Evolutionary conservation across 2,329 filamentous ascomycete genomes (phyloP).

Genomic region (Claviceps fusiformis): DNA sequence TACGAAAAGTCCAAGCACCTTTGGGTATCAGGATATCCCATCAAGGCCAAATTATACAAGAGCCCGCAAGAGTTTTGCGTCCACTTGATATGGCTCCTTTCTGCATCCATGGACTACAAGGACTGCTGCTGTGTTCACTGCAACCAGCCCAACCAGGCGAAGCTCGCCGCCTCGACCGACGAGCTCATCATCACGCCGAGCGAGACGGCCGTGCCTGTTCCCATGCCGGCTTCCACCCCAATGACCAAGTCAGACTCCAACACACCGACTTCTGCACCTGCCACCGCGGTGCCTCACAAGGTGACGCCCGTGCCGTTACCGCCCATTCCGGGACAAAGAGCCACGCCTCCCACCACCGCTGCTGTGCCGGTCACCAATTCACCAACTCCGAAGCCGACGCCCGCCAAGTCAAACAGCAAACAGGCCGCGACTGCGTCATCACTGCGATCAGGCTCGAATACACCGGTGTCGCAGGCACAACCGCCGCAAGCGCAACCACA

Average conservation of each 20-base stretch:
- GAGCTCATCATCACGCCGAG: conserved; percentile 9
- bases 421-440: conserved; percentile 8
- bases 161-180: conserved; percentile 12
- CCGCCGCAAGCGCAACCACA: background rate
- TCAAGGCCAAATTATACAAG: conserved; percentile 35
- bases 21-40: conserved; percentile 35
- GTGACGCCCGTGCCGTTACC: conserved; percentile 25
- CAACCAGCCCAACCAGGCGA: conserved; percentile 19
- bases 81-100: conserved; percentile 38
- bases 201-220: conserved; percentile 7
- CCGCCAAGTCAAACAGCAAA: conserved; percentile 9
- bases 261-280: conserved; percentile 4
- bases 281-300: conserved; percentile 9
- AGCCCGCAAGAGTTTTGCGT: conserved; percentile 39
- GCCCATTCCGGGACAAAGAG: conserved; percentile 18
- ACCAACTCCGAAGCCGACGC: conserved; percentile 5
- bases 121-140: conserved; percentile 40
- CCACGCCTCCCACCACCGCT: conserved; percentile 17
- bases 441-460: conserved; percentile 1
- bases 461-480: conserved; percentile 3
- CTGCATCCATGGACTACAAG: conserved; percentile 30
- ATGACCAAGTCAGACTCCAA: conserved; percentile 2
- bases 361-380: background rate
- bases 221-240: conserved; percentile 1
- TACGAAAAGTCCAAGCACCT: conserved; percentile 35